phyloP scores from a whole-genome alignment of 1,139 yeast species.

The Geotrichum bryndzae region DNA sequence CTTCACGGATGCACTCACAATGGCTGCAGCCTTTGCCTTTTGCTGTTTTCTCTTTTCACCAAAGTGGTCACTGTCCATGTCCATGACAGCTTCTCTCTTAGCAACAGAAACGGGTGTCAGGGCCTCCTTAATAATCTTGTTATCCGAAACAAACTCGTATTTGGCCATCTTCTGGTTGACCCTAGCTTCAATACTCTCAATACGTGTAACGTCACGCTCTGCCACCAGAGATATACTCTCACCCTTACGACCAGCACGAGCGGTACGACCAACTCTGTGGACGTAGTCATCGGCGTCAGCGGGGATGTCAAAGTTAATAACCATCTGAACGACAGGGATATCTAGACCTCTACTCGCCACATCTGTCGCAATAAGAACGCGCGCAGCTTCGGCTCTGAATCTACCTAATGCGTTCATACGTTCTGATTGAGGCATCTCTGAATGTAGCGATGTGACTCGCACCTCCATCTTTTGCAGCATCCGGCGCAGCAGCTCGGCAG shows the following conservation, averaged over 20 bases:
- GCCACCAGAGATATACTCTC: constrained; percentile 67
- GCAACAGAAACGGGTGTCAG: constrained; percentile 70
- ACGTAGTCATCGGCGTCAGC: constrained; percentile 95
- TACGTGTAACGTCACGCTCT: constrained; percentile 75
- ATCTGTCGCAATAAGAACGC: constrained; percentile 88
- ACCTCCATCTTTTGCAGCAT: constrained; percentile 67
- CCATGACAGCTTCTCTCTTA: constrained; percentile 84
- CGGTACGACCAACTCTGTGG: constrained; percentile 99
- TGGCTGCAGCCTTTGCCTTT: constrained; percentile 37
- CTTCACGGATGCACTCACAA: background rate
- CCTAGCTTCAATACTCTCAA: constrained; percentile 80
- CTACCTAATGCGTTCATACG: constrained; percentile 86
- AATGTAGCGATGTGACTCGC: constrained; percentile 83
- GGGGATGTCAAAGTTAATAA: constrained; percentile 86
- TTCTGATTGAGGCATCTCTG: constrained; percentile 90
- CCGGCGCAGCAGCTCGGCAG: constrained; percentile 82
- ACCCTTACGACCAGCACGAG: constrained; percentile 93
- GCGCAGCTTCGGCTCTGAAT: constrained; percentile 90
- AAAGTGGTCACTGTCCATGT: constrained; percentile 84
- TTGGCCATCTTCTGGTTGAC: constrained; percentile 71
- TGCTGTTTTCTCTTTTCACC: constrained; percentile 66
- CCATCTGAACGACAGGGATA: constrained; percentile 86
- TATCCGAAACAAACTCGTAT: constrained; percentile 65
- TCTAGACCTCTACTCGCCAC: constrained; percentile 97
- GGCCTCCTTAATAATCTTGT: constrained; percentile 61